Conservation (phyloP, 192 early-diverging fungal species). For the Coemansia sp. region DNA sequence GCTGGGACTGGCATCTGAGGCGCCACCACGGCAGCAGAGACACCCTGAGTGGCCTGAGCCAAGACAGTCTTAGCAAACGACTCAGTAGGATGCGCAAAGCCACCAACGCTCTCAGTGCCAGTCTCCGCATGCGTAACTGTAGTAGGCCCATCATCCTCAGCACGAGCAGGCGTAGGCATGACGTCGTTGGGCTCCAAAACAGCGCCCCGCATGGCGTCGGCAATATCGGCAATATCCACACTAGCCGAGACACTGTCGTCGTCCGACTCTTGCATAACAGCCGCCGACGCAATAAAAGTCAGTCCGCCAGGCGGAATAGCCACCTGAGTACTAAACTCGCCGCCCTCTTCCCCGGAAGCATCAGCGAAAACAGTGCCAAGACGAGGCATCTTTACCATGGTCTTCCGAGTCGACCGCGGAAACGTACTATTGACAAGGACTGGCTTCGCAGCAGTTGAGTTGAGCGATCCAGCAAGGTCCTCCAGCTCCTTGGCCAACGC, state of each 20-base stretch:
- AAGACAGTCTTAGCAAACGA: not conserved
- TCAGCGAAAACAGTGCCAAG: conserved; percentile 6
- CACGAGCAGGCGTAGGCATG: not conserved
- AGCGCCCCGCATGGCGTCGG: not conserved
- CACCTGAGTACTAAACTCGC: conserved; percentile 34
- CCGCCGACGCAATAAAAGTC: conserved; percentile 44
- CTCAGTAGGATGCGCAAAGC: conserved; percentile 27
- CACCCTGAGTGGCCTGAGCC: not conserved
- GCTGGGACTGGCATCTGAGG: conserved; percentile 28
- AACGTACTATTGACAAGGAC: not conserved
- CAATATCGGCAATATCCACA: not conserved
- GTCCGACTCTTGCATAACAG: conserved; percentile 25
- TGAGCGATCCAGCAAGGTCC: conserved; percentile 3
- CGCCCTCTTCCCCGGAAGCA: not conserved
- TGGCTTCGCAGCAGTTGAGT: not conserved
- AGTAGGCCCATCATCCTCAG: not conserved
- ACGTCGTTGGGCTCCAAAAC: not conserved
- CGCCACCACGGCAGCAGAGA: not conserved
- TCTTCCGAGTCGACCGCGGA: not conserved
- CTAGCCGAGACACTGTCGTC: not conserved
- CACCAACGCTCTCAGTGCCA: conserved; percentile 22
- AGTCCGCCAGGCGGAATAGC: conserved; percentile 50
- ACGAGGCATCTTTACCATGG: conserved; percentile 27
- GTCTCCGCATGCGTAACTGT: not conserved
- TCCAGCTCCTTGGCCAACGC: conserved; percentile 35